Base-by-base conservation (phyloP, 148 eudicot genomes). In the Rheum nobile region DNA sequence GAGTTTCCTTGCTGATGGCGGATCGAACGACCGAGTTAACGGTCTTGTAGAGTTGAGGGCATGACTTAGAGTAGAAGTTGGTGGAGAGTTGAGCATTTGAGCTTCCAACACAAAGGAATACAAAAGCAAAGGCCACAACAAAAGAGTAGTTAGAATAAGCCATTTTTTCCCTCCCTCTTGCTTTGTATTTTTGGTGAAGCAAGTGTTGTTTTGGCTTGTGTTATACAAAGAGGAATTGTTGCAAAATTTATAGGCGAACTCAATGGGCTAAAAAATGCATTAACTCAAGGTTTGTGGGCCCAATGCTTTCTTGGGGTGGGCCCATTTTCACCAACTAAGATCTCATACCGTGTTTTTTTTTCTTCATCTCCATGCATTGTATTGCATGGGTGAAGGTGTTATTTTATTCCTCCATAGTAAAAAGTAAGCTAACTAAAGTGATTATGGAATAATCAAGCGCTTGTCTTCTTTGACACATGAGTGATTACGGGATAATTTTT, bases 51-150 rank as follows among this genome's bases (percentile, higher is more conserved):
- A 93, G 86, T 0, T 87, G 81, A 0, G 98, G 98, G 44, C 98
- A 93, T 39, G 98, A 78, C 14, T 52, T 82, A 11, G 89, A 86
- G 85, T 93, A 90, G 78, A 81, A 88, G 74, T 72, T 74, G 16
- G 86, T 31, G 1, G 87, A 85, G 37, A 93, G 92, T 71, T 90
- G 93, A 67, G 92, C 96, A n/a, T 89, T 86, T 21, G 90, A 80
- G 75, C 75, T 81, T 39, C 86, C 84, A 34, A 89, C 63, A 8
- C 78, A 84, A 67, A 82, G 63, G 41, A 85, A 8, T 42, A 84
- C 44, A 54, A 90, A 38, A 74, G 80, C 52, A 78, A 77, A 65
- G 74, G 83, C 14, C 73, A 71, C 8, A 32, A 65, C 8, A 19
- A 65, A 80, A 75, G 78, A 72, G 69, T 68, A 73, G 48, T 73